Evolutionary conservation across 164 flowering plant genomes (phyloP).

Genomic region (Paratinospora sagittata): DNA sequence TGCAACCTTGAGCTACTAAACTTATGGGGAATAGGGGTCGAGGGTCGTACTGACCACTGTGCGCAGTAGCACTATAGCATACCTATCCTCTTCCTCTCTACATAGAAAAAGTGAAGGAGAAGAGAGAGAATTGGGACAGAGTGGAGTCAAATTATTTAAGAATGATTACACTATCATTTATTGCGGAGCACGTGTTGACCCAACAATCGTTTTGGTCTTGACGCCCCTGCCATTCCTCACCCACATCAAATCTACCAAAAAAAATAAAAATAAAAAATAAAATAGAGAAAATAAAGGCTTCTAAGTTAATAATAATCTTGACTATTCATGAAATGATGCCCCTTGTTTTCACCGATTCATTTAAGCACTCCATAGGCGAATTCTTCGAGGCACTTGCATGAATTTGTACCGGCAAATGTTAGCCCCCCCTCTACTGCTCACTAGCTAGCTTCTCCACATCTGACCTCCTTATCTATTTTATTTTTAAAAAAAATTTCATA

Average conservation of each 20-base stretch:
- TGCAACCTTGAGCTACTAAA: no score
- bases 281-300: neutral
- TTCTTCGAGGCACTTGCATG: slow-evolving; percentile 26
- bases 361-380: slow-evolving; percentile 5
- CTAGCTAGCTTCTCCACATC: neutral
- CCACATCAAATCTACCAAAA: neutral
- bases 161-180: slow-evolving; percentile 49
- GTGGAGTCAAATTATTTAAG: slow-evolving; percentile 43
- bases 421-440: neutral
- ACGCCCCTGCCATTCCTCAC: neutral
- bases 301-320: neutral
- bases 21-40: no score
- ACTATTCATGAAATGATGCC: slow-evolving; percentile 15
- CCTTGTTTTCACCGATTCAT: slow-evolving; percentile 30
- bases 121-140: neutral
- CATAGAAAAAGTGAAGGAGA: no score
- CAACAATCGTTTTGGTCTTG: slow-evolving; percentile 13
- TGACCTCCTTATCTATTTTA: neutral
- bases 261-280: neutral
- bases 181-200: slow-evolving; percentile 30
- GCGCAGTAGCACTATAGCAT: no score
- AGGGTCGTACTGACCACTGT: no score
- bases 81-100: no score
- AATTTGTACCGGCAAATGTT: neutral
- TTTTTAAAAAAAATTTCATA: neutral